Percentiles rank a stretch among this genome's conserved stretches.
phyloP scores from a whole-genome alignment of 208 protist species.

The Leishmania gerbilli region DNA sequence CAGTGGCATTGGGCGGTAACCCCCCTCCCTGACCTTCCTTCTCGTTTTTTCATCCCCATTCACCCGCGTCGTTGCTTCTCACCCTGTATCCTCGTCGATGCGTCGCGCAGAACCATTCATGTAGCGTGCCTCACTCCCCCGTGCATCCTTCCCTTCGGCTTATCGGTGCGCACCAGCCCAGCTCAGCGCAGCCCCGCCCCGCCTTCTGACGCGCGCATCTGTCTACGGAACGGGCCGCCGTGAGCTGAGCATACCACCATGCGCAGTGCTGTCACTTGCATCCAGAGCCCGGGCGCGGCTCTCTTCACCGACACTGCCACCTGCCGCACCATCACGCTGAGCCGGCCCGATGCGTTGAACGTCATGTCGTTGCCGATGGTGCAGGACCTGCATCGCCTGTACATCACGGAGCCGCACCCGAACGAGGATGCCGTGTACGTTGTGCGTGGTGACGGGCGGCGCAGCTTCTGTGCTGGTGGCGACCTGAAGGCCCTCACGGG shows the following conservation, averaged over 20 bases:
- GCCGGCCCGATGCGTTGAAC: constrained; percentile 43
- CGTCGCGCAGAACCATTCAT: neutral
- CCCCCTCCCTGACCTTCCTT: too few species aligned
- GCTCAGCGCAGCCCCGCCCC: neutral
- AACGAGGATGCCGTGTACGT: constrained; percentile 41
- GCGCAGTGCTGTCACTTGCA: neutral
- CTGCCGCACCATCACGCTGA: constrained; percentile 52
- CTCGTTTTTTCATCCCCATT: neutral
- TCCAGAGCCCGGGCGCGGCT: constrained; percentile 16
- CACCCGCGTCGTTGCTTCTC: neutral
- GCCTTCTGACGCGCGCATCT: neutral
- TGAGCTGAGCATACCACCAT: neutral
- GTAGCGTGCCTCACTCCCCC: neutral
- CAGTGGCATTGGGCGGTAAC: neutral
- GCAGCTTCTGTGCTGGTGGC: constrained; percentile 77
- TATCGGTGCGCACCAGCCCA: neutral
- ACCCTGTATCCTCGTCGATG: neutral
- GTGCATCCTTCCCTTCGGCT: neutral
- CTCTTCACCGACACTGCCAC: constrained; percentile 36
- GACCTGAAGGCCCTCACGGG: constrained; percentile 56
- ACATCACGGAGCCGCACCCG: constrained; percentile 43
- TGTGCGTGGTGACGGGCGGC: constrained; percentile 41
- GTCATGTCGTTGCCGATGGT: constrained; percentile 50
- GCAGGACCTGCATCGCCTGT: constrained; percentile 41
- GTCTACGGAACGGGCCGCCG: neutral